Evolutionary conservation across 129 eudicot species (phyloP), one percentile per base, ranked within the genome.

Genomic region (Solidago caesia): DNA sequence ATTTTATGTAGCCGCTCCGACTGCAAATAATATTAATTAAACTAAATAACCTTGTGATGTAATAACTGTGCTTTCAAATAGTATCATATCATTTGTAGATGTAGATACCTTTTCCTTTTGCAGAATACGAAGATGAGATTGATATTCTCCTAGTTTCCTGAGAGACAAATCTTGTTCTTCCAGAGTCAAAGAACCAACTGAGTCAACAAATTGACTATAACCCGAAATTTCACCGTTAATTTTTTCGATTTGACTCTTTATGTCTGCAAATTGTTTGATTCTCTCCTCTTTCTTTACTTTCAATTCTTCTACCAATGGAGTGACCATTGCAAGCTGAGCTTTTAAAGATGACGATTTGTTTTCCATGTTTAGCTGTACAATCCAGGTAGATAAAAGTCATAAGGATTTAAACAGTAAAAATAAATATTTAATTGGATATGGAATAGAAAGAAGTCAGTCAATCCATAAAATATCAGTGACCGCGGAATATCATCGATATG

Each of bases 91-190:
- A 4, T 45, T 76, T 7, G n/a, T 56, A 42, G 3, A 33, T 33
- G 39, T 33, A 33, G 39, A 3, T 83, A 92, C 97, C 97, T 89
- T 92, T 77, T 92, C 97, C 82, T 87, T 92, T 72, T 92, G 92
- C 8, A 89, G 87, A 21, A 86, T 81, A 15, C 82, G 87, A 57
- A 92, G 93, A 64, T 84, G 85, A 8, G 88, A 62, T 27, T 92
- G 89, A 81, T 85, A 87, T 70, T 92, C 96, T 0, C 80, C 85
- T 21, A 92, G 96, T 78, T 89, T 89, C 78, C 97, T 85, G 2
- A 87, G 79, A 6, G 97, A 92, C 13, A 92, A 82, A 74, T 89
- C 96, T 69, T 89, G 88, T 49, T 92, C 96, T 57, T 81, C 96
- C 27, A 84, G 63, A 74, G 72, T 82, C 70, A 87, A 46, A 39